These are phyloP conservation scores for Saccharomycopsis olivae DNA, from an alignment of 805 yeast genomes.

Conservation along the genomic window DNA sequence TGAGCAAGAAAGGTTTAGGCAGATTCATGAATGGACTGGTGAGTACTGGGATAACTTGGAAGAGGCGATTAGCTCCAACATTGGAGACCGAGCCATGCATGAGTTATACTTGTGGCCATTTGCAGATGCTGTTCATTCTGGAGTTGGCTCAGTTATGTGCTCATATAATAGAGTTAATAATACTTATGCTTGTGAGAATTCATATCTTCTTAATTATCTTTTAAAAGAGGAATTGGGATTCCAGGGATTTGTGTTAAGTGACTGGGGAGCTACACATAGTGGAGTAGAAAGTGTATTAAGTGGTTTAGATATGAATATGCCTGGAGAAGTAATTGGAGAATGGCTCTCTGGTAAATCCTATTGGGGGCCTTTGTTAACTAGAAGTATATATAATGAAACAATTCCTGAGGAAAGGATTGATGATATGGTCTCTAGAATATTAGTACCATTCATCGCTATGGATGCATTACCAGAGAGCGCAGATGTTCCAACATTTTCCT, in stretches of 20 bases:
- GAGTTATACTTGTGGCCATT: slow-evolving; percentile 59
- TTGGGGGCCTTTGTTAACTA: slow-evolving; percentile 49
- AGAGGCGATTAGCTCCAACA: slow-evolving; percentile 38
- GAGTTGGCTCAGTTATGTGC: slow-evolving; percentile 54
- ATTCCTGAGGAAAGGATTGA: slow-evolving; percentile 42
- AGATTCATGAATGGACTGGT: slow-evolving; percentile 23
- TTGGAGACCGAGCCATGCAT: slow-evolving; percentile 52
- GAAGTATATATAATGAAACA: slow-evolving; percentile 45
- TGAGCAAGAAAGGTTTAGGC: slow-evolving; percentile 56
- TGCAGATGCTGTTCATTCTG: slow-evolving; percentile 51
- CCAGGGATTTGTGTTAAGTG: slow-evolving; percentile 58
- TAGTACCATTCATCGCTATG: slow-evolving; percentile 35
- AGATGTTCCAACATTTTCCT: slow-evolving; percentile 39
- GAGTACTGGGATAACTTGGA: slow-evolving; percentile 15
- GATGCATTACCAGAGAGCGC: slow-evolving; percentile 18
- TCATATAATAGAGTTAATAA: slow-evolving; percentile 47
- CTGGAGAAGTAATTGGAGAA: slow-evolving; percentile 43
- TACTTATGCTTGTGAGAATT: slow-evolving; percentile 49
- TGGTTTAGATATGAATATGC: slow-evolving; percentile 61
- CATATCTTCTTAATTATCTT: slow-evolving; percentile 41
- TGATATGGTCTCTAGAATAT: slow-evolving; percentile 52
- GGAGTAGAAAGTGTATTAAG: slow-evolving; percentile 47
- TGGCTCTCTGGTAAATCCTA: slow-evolving; percentile 43
- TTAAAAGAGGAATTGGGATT: slow-evolving; percentile 54
- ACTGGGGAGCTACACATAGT: slow-evolving; percentile 55